Conservation (phyloP, 495 filamentous ascomycete genomes). For the Antarctomyces pellizariae region DNA sequence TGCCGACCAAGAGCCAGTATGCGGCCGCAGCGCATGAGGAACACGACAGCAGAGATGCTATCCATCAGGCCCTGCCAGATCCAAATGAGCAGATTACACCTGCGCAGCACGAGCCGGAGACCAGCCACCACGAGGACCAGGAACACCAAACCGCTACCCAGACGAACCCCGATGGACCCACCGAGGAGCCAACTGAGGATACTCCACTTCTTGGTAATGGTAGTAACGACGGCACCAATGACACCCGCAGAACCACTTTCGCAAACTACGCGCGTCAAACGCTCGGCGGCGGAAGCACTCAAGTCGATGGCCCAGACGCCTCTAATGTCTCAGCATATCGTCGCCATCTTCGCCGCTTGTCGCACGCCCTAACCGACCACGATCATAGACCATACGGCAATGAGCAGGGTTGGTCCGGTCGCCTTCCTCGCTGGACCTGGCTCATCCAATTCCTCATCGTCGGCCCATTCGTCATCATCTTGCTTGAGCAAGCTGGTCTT, state of each 20-base stretch:
- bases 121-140: conserved; percentile 5
- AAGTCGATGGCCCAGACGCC: too few relatives aligned
- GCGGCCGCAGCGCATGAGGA: conserved; percentile 24
- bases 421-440: conserved; percentile 68
- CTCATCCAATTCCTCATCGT: conserved; percentile 61
- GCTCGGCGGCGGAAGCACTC: background rate
- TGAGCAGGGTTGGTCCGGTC: conserved; percentile 69
- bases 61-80: conserved; percentile 12
- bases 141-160: conserved; percentile 8
- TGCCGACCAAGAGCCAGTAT: conserved; percentile 48
- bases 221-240: conserved; percentile 15
- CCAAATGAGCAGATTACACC: conserved; percentile 13
- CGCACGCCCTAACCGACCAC: too few relatives aligned
- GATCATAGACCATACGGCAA: conserved; percentile 34
- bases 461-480: conserved; percentile 48
- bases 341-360: too few relatives aligned
- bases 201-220: conserved; percentile 49
- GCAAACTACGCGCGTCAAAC: conserved; percentile 20
- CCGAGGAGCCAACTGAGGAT: conserved; percentile 42
- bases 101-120: conserved; percentile 8
- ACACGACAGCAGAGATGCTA: conserved; percentile 19
- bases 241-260: conserved; percentile 41
- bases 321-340: too few relatives aligned
- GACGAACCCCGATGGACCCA: conserved; percentile 19
- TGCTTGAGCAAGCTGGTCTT: conserved; percentile 51